phyloP scores from a whole-genome alignment of 176 grass and related monocot species.

The Puccinellia tenuiflora region DNA sequence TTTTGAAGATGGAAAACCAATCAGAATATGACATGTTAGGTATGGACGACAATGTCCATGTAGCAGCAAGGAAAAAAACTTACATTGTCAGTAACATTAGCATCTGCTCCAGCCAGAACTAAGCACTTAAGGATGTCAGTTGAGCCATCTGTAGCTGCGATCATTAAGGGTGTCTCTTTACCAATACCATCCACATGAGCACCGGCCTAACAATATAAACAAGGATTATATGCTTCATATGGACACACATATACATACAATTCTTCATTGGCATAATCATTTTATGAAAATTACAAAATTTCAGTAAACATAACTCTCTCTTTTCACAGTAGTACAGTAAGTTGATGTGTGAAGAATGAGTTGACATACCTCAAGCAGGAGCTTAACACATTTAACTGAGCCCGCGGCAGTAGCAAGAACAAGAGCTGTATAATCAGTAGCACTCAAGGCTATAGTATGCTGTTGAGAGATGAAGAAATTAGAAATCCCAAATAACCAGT shows the following conservation, averaged over 20 bases:
- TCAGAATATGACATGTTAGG: neutral
- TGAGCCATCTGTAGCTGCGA: neutral
- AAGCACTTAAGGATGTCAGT: constrained; percentile 27
- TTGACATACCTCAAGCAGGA: constrained; percentile 4
- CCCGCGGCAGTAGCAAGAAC: neutral
- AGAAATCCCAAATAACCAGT: neutral
- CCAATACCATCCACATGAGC: constrained; percentile 25
- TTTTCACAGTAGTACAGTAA: neutral
- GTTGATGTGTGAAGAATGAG: neutral
- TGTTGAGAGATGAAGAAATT: neutral
- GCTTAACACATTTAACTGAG: constrained; percentile 16
- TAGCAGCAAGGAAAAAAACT: neutral
- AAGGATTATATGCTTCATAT: neutral
- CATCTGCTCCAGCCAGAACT: constrained; percentile 18
- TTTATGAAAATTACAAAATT: neutral
- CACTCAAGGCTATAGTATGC: constrained; percentile 5
- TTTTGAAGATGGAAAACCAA: neutral
- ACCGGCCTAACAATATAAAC: constrained; percentile 21
- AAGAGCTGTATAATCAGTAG: neutral
- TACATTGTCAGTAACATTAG: constrained; percentile 22
- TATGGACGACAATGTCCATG: neutral
- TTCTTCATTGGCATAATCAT: neutral
- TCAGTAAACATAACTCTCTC: neutral
- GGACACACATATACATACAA: neutral
- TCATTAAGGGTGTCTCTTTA: constrained; percentile 1